Conservation (phyloP, 441 rosid species). For the Adansonia gregorii region DNA sequence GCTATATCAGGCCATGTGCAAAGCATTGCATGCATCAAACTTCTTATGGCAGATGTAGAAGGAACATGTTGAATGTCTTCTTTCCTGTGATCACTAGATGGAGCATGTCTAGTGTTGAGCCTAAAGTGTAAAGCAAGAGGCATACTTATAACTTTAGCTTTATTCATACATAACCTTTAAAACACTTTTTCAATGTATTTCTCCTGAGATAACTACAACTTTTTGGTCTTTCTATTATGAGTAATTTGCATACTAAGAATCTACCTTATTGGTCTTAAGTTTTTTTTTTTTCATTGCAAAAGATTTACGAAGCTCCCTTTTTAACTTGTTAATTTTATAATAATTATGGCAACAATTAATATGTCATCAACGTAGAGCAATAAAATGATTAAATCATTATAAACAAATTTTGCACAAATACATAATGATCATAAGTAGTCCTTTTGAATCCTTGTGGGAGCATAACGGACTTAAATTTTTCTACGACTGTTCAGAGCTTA, state of each 20-base stretch:
- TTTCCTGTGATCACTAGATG: conserved; percentile 10
- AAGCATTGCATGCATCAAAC: neutral
- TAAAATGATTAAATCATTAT: neutral
- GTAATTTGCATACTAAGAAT: neutral
- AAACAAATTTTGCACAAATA: neutral
- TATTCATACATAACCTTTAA: neutral
- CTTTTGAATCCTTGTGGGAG: neutral
- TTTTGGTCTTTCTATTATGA: neutral
- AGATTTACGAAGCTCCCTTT: neutral
- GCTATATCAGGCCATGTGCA: neutral
- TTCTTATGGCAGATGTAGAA: neutral
- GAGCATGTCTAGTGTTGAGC: neutral
- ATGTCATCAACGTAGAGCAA: no score
- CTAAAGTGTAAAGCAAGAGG: conserved; percentile 22
- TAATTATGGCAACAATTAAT: neutral
- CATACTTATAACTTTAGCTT: neutral
- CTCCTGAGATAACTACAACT: neutral
- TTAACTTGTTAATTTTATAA: neutral
- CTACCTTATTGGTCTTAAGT: neutral
- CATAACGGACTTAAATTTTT: neutral
- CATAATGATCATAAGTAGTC: neutral
- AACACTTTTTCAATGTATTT: neutral
- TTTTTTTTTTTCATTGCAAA: neutral
- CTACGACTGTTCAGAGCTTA: neutral
- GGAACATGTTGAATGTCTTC: conserved; percentile 5